phyloP scores from a whole-genome alignment of 257 asterid genomes.

The Gynochthodes officinalis region DNA sequence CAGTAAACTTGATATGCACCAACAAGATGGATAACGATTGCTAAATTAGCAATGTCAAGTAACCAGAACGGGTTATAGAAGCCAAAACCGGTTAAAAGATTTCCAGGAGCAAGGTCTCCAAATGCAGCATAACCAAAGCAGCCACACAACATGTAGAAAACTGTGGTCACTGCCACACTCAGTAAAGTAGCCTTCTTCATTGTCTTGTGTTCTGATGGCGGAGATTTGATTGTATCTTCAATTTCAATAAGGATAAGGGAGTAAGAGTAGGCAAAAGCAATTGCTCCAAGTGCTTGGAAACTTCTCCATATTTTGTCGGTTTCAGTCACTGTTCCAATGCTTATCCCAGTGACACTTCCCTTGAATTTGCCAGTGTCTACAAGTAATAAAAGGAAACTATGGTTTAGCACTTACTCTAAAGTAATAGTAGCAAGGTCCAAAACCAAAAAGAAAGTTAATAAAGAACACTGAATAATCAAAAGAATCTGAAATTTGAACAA shows the following conservation, averaged over 20 bases:
- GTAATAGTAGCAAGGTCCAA: background rate
- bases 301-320: constrained; percentile 72
- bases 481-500: background rate
- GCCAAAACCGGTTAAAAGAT: constrained; percentile 83
- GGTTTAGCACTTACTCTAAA: background rate
- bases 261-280: constrained; percentile 87
- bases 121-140: constrained; percentile 91
- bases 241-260: constrained; percentile 76
- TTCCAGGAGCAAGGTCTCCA: constrained; percentile 83
- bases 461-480: background rate
- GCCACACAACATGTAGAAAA: constrained; percentile 93
- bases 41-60: constrained; percentile 74
- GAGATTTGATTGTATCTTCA: constrained; percentile 78
- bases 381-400: background rate
- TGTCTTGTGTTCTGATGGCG: constrained; percentile 71
- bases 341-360: constrained; percentile 76
- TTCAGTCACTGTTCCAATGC: constrained; percentile 58
- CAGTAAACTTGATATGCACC: constrained; percentile 92
- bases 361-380: constrained; percentile 53
- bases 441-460: background rate
- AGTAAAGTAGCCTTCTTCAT: constrained; percentile 73
- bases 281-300: constrained; percentile 77
- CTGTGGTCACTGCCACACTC: constrained; percentile 66
- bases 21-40: constrained; percentile 70
- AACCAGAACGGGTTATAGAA: constrained; percentile 90